Base-by-base conservation (phyloP, 1,284 basidiomycete genomes). In the Veloporphyrellus conicus region DNA sequence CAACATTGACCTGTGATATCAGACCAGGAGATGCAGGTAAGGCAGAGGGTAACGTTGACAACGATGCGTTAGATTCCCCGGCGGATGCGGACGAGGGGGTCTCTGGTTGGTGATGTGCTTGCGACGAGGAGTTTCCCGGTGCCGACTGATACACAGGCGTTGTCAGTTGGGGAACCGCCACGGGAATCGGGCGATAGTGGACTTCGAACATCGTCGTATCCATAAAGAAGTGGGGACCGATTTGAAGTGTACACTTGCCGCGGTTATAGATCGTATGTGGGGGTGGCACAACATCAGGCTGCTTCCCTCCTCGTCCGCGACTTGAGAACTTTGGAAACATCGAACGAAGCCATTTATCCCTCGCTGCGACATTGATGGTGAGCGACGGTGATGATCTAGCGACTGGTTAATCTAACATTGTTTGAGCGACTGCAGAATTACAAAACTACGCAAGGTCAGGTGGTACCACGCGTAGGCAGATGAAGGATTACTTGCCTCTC, bases 321-420 rank as follows among this genome's bases (percentile, higher is more conserved):
- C 74, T 75, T 6, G 82, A 82, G 59, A 88, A 88, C 59, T 78
- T 84, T n/a, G 81, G 79, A 50, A 90, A 85, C 25, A 74, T 75
- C n/a, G 72, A 72, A 29, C 73, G 71, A 10, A 87, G 66, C 83
- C 83, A 87, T 63, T 73, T 76, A 25, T 83, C 78, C 35, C 86
- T 76, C 39, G 86, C 85, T 88, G 53, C 49, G 53, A 59, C 50
- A 32, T 44, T 33, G 41, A 43, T 40, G 14, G 49, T 68, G 48
- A 65, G 61, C 72, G 58, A 59, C 29, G 31, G 35, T 49, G 36
- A 57, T 37, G 35, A 14, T 43, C 46, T 22, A 45, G 44, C 18
- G 43, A 47, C 34, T 47, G 44, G 29, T 19, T 45, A 32, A 35
- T 48, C 75, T 62, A 56, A 86, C 85, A 88, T 74, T 86, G 83